Base-by-base conservation (phyloP, 2,329 filamentous ascomycete genomes). In the Pseudofabraea citricarpa region DNA sequence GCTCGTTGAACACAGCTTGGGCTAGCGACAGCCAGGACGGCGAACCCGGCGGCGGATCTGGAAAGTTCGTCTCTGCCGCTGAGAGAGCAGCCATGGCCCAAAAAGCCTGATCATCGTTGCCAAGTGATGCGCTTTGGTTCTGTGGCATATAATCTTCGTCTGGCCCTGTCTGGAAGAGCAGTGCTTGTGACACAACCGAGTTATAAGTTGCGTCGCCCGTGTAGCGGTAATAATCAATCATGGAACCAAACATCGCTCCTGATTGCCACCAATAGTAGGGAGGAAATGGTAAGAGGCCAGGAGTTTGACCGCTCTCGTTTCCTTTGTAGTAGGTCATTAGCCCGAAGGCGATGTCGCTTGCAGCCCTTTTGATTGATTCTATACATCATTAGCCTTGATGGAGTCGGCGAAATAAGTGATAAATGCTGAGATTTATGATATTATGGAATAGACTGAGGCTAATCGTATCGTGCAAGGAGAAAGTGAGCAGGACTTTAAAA, bases 161-260 rank as follows among this genome's bases (percentile, higher is more conserved):
- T 1, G 77, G 72, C 44, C 87, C 87, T 46, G 83, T 79, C 63
- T 94, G 88, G 60, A 78, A 81, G 40, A 88, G 72, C 54, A 94
- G 73, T 8, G 77, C 87, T 49, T 85, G 72, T 29, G 71, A 74
- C 15, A 79, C 75, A 31, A 86, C 65, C 6, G 79, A 66, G 58
- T 90, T 90, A 67, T 85, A 91, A 31, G 74, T 72, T 5, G 72
- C 68, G 56, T 91, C 85, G 18, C 80, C 81, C 0, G 87, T 90
- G 60, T 87, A 86, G 58, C 81, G 84, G 85, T 86, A 93, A 61
- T 91, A 93, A 54, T 91, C 84, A 41, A 93, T 71, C 44, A 93
- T 67, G 3, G 83, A 71, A 21, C 77, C 77, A 18, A 37, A 22
- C 69, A 90, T 79, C 73, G 83, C 65, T 86, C 84, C 87, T 81